Conservation (phyloP, 495 filamentous ascomycete species). For the Aeminium ludgeri region DNA sequence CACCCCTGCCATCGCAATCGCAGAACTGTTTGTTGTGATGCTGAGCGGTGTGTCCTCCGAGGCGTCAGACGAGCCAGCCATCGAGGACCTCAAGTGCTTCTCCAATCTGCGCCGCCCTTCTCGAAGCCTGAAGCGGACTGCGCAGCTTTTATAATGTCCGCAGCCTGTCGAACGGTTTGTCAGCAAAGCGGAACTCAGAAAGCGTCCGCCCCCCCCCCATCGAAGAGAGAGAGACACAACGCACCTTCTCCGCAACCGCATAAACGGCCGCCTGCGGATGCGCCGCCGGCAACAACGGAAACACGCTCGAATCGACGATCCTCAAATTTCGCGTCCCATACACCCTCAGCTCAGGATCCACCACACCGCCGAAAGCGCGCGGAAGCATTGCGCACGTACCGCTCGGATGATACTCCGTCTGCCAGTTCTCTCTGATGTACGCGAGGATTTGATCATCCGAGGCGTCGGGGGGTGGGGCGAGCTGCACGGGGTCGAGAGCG, state of each 20-base stretch:
- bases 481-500: conserved; percentile 19
- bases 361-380: conserved; percentile 35
- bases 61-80: too few species aligned
- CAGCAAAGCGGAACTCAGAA: neutral
- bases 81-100: too few species aligned
- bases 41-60: too few species aligned
- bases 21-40: too few species aligned
- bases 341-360: conserved; percentile 28
- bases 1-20: too few species aligned
- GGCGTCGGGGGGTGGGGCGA: conserved; percentile 10
- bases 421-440: conserved; percentile 5
- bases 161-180: too few species aligned
- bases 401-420: conserved; percentile 22
- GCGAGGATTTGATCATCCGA: conserved; percentile 11
- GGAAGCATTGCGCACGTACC: conserved; percentile 38
- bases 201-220: neutral
- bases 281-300: conserved; percentile 36
- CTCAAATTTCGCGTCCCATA: conserved; percentile 34
- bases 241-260: conserved; percentile 40
- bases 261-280: conserved; percentile 38
- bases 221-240: neutral
- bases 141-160: conserved; percentile 5
- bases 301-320: conserved; percentile 36
- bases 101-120: too few species aligned
- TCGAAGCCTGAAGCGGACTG: too few species aligned